A percentile compares a stretch with the other conserved stretches of the same genome.
These are phyloP conservation scores for Suhomyces panamericanus DNA, from an alignment of 1,139 yeast genomes.

Conservation along the genomic window DNA sequence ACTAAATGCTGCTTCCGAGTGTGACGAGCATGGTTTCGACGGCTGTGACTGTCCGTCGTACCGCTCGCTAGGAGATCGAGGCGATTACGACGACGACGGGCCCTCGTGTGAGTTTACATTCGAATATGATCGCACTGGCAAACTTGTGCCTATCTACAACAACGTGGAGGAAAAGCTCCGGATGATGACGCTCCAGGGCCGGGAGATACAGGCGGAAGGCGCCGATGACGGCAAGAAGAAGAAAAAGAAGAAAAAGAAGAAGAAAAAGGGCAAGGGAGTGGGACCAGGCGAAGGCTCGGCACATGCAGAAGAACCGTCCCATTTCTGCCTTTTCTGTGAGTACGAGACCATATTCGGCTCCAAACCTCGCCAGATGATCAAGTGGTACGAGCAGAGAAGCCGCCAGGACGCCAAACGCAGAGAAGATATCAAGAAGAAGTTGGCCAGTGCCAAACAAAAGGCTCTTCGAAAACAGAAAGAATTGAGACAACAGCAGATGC, in stretches of 20 bases:
- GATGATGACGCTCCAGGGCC: conserved; percentile 26
- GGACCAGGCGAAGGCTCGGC: not conserved
- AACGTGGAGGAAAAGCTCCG: conserved; percentile 43
- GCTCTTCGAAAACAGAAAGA: conserved; percentile 35
- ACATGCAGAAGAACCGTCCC: conserved; percentile 3
- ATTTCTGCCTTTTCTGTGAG: conserved; percentile 58
- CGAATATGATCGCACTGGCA: conserved; percentile 46
- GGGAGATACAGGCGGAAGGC: conserved; percentile 11
- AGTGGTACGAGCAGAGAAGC: conserved; percentile 45
- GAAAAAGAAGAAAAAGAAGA: conserved; percentile 24
- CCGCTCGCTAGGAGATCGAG: conserved; percentile 15
- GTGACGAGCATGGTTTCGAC: conserved; percentile 33
- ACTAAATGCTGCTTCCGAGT: conserved; percentile 34
- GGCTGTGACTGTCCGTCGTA: conserved; percentile 35
- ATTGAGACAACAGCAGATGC: conserved; percentile 24
- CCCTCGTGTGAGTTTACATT: conserved; percentile 43
- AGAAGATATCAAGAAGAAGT: conserved; percentile 35
- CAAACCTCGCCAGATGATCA: conserved; percentile 48
- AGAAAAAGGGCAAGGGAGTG: conserved; percentile 1
- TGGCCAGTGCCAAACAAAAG: conserved; percentile 39
- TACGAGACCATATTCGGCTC: conserved; percentile 58
- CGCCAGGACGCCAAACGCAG: conserved; percentile 36
- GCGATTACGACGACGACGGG: conserved; percentile 21
- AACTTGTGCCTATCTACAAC: conserved; percentile 43
- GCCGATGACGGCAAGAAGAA: conserved; percentile 19